Percentiles rank a stretch among this genome's conserved stretches.
These are phyloP conservation scores for Dryas alaskensis DNA, from an alignment of 306 rosid species.

Conservation along the genomic window DNA sequence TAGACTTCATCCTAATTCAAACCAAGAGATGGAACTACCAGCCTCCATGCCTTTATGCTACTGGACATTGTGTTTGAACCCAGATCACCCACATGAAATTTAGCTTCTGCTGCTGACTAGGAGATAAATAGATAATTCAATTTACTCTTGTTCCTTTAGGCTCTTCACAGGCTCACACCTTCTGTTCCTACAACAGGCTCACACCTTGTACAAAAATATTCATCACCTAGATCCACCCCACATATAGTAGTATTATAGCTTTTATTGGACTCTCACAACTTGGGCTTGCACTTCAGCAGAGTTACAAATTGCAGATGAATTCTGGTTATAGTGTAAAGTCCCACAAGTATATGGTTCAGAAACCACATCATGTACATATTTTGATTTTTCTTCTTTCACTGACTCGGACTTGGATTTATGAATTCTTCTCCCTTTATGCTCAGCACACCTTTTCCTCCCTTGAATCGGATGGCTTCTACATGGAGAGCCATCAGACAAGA, in stretches of 20 bases:
- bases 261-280: constrained; percentile 7
- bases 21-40: too few relatives aligned
- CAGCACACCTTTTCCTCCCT: constrained; percentile 72
- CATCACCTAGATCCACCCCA: not conserved
- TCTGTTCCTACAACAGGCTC: too few relatives aligned
- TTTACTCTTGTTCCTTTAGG: too few relatives aligned
- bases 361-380: constrained; percentile 8
- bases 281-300: constrained; percentile 13
- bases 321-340: not conserved
- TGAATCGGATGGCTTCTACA: constrained; percentile 48
- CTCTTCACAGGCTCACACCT: too few relatives aligned
- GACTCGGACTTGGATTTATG: constrained; percentile 18
- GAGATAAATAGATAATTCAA: too few relatives aligned
- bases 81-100: too few relatives aligned
- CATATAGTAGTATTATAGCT: too few relatives aligned
- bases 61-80: too few relatives aligned
- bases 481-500: constrained; percentile 56
- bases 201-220: not conserved
- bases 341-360: not conserved
- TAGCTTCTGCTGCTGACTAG: too few relatives aligned
- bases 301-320: not conserved
- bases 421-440: constrained; percentile 74
- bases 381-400: constrained; percentile 19
- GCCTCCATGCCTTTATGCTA: too few relatives aligned
- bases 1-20: too few relatives aligned